phyloP scores from a whole-genome alignment of 306 rosid genomes.

The Parietaria judaica region DNA sequence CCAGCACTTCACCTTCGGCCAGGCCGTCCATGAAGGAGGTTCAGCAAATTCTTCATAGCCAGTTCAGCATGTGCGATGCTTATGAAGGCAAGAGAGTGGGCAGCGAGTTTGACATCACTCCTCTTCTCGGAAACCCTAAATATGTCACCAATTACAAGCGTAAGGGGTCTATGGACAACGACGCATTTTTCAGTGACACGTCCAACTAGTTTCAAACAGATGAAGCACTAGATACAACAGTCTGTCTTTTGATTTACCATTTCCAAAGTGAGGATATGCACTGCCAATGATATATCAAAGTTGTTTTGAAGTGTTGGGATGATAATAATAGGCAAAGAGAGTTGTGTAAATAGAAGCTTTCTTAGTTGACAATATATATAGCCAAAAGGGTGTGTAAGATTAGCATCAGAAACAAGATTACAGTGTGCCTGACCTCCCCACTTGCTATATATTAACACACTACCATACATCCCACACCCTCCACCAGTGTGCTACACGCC shows the following conservation, averaged over 20 bases:
- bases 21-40: slow-evolving; percentile 69
- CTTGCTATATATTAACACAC: background rate
- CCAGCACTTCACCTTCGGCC: slow-evolving; percentile 45
- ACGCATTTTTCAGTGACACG: slow-evolving; percentile 19
- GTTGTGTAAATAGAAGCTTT: too few species aligned
- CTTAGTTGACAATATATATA: too few species aligned
- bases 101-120: slow-evolving; percentile 41
- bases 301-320: too few species aligned
- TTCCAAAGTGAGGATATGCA: too few species aligned
- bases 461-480: background rate
- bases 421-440: background rate
- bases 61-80: slow-evolving; percentile 24
- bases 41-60: slow-evolving; percentile 48
- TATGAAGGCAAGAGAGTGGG: slow-evolving; percentile 23
- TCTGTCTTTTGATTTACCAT: too few species aligned
- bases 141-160: slow-evolving; percentile 54
- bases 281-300: too few species aligned
- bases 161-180: slow-evolving; percentile 13
- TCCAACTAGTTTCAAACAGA: background rate
- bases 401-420: background rate
- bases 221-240: too few species aligned
- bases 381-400: background rate
- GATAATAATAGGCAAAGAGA: too few species aligned
- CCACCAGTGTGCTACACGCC: background rate
- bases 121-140: slow-evolving; percentile 41